A percentile compares a stretch with the other conserved stretches of the same genome.
These are phyloP conservation scores for Pythium coloratum DNA, from an alignment of 352 stramenopile species.

Conservation along the genomic window DNA sequence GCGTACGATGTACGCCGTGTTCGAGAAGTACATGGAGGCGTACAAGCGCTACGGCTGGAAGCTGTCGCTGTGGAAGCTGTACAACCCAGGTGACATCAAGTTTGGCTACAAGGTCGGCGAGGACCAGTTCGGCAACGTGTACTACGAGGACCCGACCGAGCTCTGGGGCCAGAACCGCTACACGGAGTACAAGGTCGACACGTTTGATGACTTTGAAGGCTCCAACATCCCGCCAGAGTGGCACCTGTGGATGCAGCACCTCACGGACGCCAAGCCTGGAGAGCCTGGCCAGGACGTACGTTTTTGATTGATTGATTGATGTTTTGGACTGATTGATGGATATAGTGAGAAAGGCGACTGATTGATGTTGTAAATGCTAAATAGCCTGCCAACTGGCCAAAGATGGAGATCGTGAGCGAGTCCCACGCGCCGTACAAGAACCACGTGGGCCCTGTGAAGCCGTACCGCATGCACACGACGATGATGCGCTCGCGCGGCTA, in stretches of 20 bases:
- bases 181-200: slow-evolving; percentile 82
- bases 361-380: not conserved
- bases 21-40: slow-evolving; percentile 82
- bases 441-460: slow-evolving; percentile 63
- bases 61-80: slow-evolving; percentile 86
- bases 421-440: slow-evolving; percentile 71
- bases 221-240: slow-evolving; percentile 79
- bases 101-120: slow-evolving; percentile 81
- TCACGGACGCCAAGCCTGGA: slow-evolving; percentile 68
- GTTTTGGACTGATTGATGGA: not conserved
- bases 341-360: not conserved
- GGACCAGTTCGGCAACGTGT: slow-evolving; percentile 86
- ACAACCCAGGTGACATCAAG: slow-evolving; percentile 87
- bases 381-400: slow-evolving; percentile 71
- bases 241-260: slow-evolving; percentile 86
- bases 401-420: slow-evolving; percentile 46
- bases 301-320: not conserved
- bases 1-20: slow-evolving; percentile 75
- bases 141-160: slow-evolving; percentile 85
- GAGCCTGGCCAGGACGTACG: slow-evolving; percentile 62
- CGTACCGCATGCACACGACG: slow-evolving; percentile 78
- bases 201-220: slow-evolving; percentile 77
- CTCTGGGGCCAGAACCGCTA: slow-evolving; percentile 76
- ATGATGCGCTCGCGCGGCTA: slow-evolving; percentile 79
- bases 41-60: slow-evolving; percentile 82